Conservation (phyloP, 768 basidiomycete species). For the Leccinum subgranulosum region DNA sequence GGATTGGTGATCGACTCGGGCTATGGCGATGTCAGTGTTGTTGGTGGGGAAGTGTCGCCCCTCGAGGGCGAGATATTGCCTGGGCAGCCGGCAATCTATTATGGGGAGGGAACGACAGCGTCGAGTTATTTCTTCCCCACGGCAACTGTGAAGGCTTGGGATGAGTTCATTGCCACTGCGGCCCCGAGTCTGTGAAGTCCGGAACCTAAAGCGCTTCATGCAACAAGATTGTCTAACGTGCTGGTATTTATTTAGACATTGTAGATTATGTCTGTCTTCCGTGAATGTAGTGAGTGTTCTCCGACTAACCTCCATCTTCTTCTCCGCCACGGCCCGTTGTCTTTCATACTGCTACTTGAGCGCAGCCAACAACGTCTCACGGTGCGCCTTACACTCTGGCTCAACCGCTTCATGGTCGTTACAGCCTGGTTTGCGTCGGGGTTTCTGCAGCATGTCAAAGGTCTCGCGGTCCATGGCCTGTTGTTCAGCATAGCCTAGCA, state of each 20-base stretch:
- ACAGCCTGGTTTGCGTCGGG: slow-evolving; percentile 48
- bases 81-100: slow-evolving; percentile 53
- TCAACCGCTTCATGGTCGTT: slow-evolving; percentile 61
- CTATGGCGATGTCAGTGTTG: slow-evolving; percentile 28
- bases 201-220: too few species aligned
- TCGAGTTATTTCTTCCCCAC: slow-evolving; percentile 54
- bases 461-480: too few species aligned
- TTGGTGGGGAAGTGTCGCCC: slow-evolving; percentile 48
- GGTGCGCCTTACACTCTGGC: slow-evolving; percentile 31
- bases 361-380: slow-evolving; percentile 47
- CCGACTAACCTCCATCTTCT: slow-evolving; percentile 71
- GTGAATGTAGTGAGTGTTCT: too few species aligned
- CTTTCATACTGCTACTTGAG: slow-evolving; percentile 64
- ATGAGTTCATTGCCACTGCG: slow-evolving; percentile 39
- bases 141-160: slow-evolving; percentile 57
- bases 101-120: slow-evolving; percentile 45
- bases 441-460: too few species aligned
- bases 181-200: neutral
- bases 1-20: slow-evolving; percentile 38
- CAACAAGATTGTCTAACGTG: too few species aligned
- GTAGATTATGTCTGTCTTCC: too few species aligned
- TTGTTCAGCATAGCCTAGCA: too few species aligned
- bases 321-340: slow-evolving; percentile 47
- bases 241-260: too few species aligned
- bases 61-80: slow-evolving; percentile 47